phyloP scores from a whole-genome alignment of 805 yeast species.

The Wickerhamia fluorescens region DNA sequence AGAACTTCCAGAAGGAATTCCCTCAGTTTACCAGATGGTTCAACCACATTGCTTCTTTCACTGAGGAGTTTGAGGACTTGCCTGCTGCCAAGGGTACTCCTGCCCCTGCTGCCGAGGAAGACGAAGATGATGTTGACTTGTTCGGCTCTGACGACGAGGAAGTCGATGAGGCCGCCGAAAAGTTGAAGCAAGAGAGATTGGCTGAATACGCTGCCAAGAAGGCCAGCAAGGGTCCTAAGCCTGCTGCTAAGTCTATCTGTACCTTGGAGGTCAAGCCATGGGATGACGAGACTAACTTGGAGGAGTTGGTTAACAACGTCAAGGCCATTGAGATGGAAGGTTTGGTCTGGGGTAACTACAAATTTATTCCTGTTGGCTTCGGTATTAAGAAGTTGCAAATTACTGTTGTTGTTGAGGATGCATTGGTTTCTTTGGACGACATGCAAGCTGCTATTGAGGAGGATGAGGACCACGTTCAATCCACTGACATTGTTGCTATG shows the following conservation, averaged over 20 bases:
- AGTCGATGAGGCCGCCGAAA: slow-evolving; percentile 96
- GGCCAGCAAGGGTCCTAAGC: slow-evolving; percentile 95
- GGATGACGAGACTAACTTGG: slow-evolving; percentile 99
- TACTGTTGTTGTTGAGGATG: slow-evolving; percentile 97
- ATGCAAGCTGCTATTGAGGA: slow-evolving; percentile 73
- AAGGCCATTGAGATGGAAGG: slow-evolving; percentile 86
- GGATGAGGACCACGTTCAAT: slow-evolving; percentile 99
- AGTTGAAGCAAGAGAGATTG: slow-evolving; percentile 92
- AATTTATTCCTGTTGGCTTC: slow-evolving; percentile 95
- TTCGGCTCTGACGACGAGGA: slow-evolving; percentile 94
- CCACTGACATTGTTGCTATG: slow-evolving; percentile 98
- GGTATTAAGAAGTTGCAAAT: slow-evolving; percentile 99
- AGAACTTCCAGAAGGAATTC: slow-evolving; percentile 86
- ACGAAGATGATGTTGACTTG: slow-evolving; percentile 85
- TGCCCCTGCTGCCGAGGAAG: slow-evolving; percentile 53
- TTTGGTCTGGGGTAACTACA: slow-evolving; percentile 97
- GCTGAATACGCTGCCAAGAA: slow-evolving; percentile 97
- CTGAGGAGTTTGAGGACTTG: slow-evolving; percentile 72
- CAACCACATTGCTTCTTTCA: slow-evolving; percentile 93
- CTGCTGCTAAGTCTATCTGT: slow-evolving; percentile 97
- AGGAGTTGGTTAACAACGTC: slow-evolving; percentile 79
- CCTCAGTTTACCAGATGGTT: slow-evolving; percentile 98
- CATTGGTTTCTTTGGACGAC: slow-evolving; percentile 86
- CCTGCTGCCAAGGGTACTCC: slow-evolving; percentile 74
- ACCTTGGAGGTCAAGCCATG: slow-evolving; percentile 98